Evolutionary conservation across 305 asterid species (phyloP), one percentile per base, ranked within the genome.

Genomic region (Solanum hybrid): DNA sequence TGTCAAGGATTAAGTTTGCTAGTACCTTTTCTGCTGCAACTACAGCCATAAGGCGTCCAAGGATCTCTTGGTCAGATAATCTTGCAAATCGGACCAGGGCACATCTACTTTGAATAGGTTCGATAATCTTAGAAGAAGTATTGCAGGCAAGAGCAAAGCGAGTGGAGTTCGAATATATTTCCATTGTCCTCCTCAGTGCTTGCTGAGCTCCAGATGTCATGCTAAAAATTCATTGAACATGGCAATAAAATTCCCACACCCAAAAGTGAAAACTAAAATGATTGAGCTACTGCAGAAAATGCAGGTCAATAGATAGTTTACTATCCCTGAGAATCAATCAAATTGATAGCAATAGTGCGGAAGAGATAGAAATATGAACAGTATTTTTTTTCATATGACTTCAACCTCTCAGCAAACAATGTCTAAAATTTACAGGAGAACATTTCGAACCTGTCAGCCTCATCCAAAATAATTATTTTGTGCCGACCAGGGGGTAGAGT

Each of bases 151-250:
- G 98, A 32, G 98, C 99, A 94, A 97, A 97, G 86, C 99, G 99
- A 14, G 99, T 97, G 51, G 99, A 94, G 89, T 94, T 96, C 0
- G 99, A 97, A 92, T 95, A 96, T 90, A 97, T 97, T 93, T 97
- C 99, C 99, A 97, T 96, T 5, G 98, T 97, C 94, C 99, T 97
- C 93, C 99, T 95, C 91, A 97, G 94, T 87, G 99, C 98, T 95
- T 96, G 99, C 92, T 97, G 99, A 89, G 99, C 99, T 86, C 98
- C 99, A 91, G 99, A 92, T 29, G 99, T 96, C 99, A 96, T 97
- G 94, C 99, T 97, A 91, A 89, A 92, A 86, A 88, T n/a, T 89
- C 40, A 90, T 87, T 42, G 88, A 91, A 92, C 76, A 88, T 6
- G 82, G 78, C 89, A 93, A 90, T 60, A 92, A 26, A 87, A 87